A percentile compares a stretch with the other conserved stretches of the same genome.
phyloP scores from a whole-genome alignment of 371 early-diverging fungal genomes.

The Rhizopus delemar region DNA sequence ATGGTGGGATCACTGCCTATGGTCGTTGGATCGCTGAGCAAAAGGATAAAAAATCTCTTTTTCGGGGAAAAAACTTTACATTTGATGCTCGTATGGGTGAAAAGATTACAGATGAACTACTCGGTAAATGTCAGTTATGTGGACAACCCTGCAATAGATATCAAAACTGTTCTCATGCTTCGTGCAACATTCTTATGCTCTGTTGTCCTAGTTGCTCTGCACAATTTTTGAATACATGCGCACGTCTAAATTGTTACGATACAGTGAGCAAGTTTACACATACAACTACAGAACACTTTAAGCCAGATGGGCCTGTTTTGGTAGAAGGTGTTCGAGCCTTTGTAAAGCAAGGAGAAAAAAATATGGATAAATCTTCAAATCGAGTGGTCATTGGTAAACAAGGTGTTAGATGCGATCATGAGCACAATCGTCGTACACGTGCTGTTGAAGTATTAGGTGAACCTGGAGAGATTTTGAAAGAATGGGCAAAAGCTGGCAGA shows the following conservation, averaged over 20 bases:
- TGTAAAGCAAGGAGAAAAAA: slow-evolving; percentile 38
- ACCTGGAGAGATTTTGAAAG: slow-evolving; percentile 47
- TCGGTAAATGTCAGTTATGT: slow-evolving; percentile 72
- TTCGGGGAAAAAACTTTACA: slow-evolving; percentile 82
- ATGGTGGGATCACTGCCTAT: slow-evolving; percentile 81
- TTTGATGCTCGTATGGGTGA: slow-evolving; percentile 83
- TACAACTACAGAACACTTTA: slow-evolving; percentile 25
- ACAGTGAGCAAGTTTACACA: slow-evolving; percentile 42
- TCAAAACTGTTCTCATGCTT: slow-evolving; percentile 73
- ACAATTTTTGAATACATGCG: slow-evolving; percentile 67
- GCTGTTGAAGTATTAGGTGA: slow-evolving; percentile 49
- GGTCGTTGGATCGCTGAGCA: slow-evolving; percentile 65
- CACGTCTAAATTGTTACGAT: slow-evolving; percentile 60
- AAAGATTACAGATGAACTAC: slow-evolving; percentile 68
- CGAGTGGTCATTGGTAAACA: slow-evolving; percentile 44
- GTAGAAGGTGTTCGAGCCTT: slow-evolving; percentile 45
- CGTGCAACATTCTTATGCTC: slow-evolving; percentile 76
- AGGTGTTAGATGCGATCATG: slow-evolving; percentile 45
- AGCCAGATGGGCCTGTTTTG: slow-evolving; percentile 39
- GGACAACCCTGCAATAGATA: slow-evolving; percentile 66
- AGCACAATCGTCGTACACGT: slow-evolving; percentile 37
- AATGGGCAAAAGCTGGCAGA: slow-evolving; percentile 46
- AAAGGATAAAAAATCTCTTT: slow-evolving; percentile 54
- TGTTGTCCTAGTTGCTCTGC: slow-evolving; percentile 67
- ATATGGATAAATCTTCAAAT: slow-evolving; percentile 17